These are phyloP conservation scores for Lumnitzera racemosa DNA, from an alignment of 345 rosid genomes.

Conservation along the genomic window DNA sequence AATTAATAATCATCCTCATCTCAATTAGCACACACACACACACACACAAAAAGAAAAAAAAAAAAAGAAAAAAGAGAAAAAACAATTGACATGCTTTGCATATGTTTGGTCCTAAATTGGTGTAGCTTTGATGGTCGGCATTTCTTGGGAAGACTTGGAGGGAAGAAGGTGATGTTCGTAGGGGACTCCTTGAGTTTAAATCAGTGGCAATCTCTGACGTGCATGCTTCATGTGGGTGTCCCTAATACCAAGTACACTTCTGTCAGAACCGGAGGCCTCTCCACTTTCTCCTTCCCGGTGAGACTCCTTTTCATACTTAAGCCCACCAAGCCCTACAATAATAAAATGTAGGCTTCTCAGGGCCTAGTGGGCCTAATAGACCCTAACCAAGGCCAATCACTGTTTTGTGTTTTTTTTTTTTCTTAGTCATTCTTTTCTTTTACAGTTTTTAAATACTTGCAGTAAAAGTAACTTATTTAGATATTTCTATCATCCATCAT, in stretches of 20 bases:
- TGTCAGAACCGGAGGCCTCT: conserved; percentile 11
- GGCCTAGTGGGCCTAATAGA: no score
- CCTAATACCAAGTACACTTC: conserved; percentile 18
- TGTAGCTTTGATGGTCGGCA: conserved; percentile 28
- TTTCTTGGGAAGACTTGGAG: conserved; percentile 22
- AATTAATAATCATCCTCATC: not conserved
- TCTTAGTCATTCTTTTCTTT: not conserved
- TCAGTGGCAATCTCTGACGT: conserved; percentile 41
- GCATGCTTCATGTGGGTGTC: conserved; percentile 32
- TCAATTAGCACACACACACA: no score
- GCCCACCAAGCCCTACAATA: no score
- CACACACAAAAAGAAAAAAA: no score
- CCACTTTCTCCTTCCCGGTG: conserved; percentile 25
- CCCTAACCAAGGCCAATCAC: no score
- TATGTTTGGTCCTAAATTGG: not conserved
- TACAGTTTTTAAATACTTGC: not conserved
- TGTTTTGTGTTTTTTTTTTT: not conserved
- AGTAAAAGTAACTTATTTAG: not conserved
- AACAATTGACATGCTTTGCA: not conserved
- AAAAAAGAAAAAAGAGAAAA: no score
- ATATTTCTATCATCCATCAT: no score
- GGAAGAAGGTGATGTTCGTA: conserved; percentile 44
- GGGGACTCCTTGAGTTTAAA: conserved; percentile 45
- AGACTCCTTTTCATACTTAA: not conserved
- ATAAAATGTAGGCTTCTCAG: no score